These are phyloP conservation scores for Aspergillus avenaceus DNA, from an alignment of 495 filamentous ascomycete genomes.

Conservation along the genomic window DNA sequence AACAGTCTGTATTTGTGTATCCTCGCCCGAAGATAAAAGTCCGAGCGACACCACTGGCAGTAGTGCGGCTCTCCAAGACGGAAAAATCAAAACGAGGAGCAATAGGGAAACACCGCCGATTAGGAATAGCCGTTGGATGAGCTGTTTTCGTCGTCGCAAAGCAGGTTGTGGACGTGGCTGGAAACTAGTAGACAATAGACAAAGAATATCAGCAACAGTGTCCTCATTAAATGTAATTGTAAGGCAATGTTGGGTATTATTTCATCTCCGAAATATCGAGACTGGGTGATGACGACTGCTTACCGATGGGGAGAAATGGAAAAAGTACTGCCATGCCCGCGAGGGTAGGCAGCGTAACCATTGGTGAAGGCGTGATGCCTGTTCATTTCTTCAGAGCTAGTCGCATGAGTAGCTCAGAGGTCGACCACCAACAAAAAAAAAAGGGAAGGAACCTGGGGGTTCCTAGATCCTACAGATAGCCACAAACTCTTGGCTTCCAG, in stretches of 20 bases:
- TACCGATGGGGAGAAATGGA: constrained; percentile 89
- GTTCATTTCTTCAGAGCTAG: constrained; percentile 40
- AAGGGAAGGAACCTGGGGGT: constrained; percentile 3
- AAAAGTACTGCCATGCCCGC: constrained; percentile 60
- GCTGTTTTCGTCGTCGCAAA: constrained; percentile 67
- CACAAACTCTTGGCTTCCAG: background rate
- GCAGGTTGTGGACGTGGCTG: constrained; percentile 78
- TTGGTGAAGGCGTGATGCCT: constrained; percentile 69
- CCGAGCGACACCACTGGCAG: constrained; percentile 62
- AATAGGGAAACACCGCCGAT: constrained; percentile 49
- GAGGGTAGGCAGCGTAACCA: constrained; percentile 66
- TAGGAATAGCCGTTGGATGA: constrained; percentile 63
- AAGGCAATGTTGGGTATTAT: background rate
- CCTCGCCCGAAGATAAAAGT: constrained; percentile 60
- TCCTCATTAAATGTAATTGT: background rate
- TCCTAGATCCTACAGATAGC: constrained; percentile 9
- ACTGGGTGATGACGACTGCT: background rate
- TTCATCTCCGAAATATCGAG: no score
- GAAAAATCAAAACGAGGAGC: constrained; percentile 63
- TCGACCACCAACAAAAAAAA: constrained; percentile 7
- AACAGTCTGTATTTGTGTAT: constrained; percentile 84
- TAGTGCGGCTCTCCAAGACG: constrained; percentile 65
- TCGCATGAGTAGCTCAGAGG: constrained; percentile 26
- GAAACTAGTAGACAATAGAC: constrained; percentile 60
- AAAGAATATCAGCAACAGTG: background rate